A percentile compares a stretch with the other conserved stretches of the same genome.
Evolutionary conservation across 2,329 filamentous ascomycete species (phyloP).

Genomic region (Tolypocladium nubicola): DNA sequence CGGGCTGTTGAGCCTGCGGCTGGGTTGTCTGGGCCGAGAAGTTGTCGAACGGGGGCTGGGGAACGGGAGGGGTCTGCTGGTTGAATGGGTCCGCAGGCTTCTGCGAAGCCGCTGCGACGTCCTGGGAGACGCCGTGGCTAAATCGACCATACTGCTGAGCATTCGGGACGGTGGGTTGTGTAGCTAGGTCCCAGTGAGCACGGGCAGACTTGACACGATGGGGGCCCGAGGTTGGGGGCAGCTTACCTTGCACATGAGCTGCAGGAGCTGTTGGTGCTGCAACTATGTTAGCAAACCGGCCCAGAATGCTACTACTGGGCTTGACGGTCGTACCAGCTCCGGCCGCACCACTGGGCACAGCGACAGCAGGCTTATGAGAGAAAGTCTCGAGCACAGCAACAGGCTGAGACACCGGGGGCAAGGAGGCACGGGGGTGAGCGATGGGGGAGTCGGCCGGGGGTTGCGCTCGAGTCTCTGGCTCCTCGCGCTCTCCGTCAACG

Average conservation of each 20-base stretch:
- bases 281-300: not conserved
- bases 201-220: not conserved
- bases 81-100: conserved; percentile 84
- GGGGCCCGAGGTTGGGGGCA: not conserved
- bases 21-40: conserved; percentile 50
- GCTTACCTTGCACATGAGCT: conserved; percentile 16
- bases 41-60: conserved; percentile 50
- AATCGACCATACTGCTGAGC: conserved; percentile 63
- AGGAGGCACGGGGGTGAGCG: conserved; percentile 71
- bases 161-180: conserved; percentile 43
- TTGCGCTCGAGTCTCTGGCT: conserved; percentile 87
- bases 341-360: conserved; percentile 27
- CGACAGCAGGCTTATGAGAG: conserved; percentile 42
- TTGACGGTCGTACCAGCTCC: conserved; percentile 18
- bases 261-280: conserved; percentile 11
- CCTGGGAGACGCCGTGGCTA: conserved; percentile 49
- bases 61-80: conserved; percentile 51
- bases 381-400: conserved; percentile 45
- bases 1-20: conserved; percentile 46
- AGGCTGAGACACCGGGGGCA: conserved; percentile 61
- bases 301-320: conserved; percentile 4
- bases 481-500: conserved; percentile 88
- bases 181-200: conserved; percentile 10
- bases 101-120: conserved; percentile 47
- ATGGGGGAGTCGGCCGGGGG: conserved; percentile 89